A percentile compares a stretch with the other conserved stretches of the same genome.
Evolutionary conservation across 805 yeast genomes (phyloP).

Genomic region (Hanseniaspora clermontiae): DNA sequence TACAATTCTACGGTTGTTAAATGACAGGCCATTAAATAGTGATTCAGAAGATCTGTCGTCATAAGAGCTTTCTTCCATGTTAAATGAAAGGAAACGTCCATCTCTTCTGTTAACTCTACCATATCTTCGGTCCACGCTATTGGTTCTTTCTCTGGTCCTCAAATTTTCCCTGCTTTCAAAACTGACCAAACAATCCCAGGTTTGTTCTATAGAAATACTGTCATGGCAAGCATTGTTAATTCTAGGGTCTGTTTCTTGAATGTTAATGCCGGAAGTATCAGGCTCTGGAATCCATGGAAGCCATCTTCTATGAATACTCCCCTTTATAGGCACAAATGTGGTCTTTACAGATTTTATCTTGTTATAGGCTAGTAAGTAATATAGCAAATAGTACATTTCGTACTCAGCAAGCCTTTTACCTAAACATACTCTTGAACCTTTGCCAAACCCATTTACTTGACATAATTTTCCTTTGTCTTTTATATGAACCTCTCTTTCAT

Average conservation of each 20-base stretch:
- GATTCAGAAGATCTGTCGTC: no score
- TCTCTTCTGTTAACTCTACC: not conserved
- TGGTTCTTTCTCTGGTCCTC: not conserved
- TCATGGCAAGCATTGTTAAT: constrained; percentile 1
- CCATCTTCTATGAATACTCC: not conserved
- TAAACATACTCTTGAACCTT: constrained; percentile 3
- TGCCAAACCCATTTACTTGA: constrained; percentile 7
- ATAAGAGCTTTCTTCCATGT: not conserved
- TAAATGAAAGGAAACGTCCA: no score
- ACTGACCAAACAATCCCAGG: not conserved
- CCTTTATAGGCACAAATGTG: not conserved
- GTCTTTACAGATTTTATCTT: not conserved
- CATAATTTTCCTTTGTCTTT: not conserved
- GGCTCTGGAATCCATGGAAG: not conserved
- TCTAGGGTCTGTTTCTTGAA: constrained; percentile 9
- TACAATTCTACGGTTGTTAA: not conserved
- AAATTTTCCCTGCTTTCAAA: not conserved
- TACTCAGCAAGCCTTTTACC: constrained; percentile 6
- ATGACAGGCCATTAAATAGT: not conserved
- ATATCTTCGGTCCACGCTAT: not conserved
- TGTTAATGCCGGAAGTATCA: not conserved
- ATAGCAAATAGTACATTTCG: constrained; percentile 1
- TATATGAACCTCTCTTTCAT: not conserved
- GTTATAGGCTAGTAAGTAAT: not conserved
- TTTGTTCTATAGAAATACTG: constrained; percentile 6